Evolutionary conservation across 2,329 filamentous ascomycete genomes (phyloP).

Genomic region (Drechslerella coelobrocha): DNA sequence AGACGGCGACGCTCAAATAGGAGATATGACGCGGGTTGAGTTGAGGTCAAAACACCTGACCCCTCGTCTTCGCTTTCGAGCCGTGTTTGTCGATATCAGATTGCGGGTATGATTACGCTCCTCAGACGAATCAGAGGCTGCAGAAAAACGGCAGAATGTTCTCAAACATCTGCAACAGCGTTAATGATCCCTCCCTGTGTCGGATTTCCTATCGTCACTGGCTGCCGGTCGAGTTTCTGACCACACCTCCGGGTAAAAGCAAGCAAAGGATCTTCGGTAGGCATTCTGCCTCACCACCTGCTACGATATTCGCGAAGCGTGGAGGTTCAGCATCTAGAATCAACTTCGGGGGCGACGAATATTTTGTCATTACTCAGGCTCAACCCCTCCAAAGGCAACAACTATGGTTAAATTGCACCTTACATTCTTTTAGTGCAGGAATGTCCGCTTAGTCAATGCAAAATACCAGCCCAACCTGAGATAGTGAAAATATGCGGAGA

Average conservation of each 20-base stretch:
- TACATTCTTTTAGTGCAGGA: slow-evolving; percentile 45
- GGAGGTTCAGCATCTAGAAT: neutral
- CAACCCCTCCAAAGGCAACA: slow-evolving; percentile 43
- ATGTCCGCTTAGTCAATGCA: slow-evolving; percentile 43
- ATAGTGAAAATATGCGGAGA: slow-evolving; percentile 45
- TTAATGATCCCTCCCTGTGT: slow-evolving; percentile 45
- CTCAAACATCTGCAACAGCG: slow-evolving; percentile 33
- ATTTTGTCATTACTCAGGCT: neutral
- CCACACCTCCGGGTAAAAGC: slow-evolving; percentile 43
- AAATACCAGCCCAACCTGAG: slow-evolving; percentile 25
- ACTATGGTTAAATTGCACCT: slow-evolving; percentile 43
- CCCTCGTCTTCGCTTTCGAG: slow-evolving; percentile 38
- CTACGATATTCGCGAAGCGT: slow-evolving; percentile 15
- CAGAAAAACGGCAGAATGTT: slow-evolving; percentile 31
- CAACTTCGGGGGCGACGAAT: neutral
- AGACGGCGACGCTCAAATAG: slow-evolving; percentile 27
- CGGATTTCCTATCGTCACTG: slow-evolving; percentile 31
- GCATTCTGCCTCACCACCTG: slow-evolving; percentile 4
- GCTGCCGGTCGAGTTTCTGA: slow-evolving; percentile 18
- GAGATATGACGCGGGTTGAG: slow-evolving; percentile 20
- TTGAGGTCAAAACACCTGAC: slow-evolving; percentile 42
- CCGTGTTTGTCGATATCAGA: slow-evolving; percentile 49
- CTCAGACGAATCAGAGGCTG: slow-evolving; percentile 43
- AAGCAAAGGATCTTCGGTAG: slow-evolving; percentile 32
- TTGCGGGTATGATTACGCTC: slow-evolving; percentile 35